Evolutionary conservation across 2,329 filamentous ascomycete genomes (phyloP).

Genomic region (Aspergillus phoenicis): DNA sequence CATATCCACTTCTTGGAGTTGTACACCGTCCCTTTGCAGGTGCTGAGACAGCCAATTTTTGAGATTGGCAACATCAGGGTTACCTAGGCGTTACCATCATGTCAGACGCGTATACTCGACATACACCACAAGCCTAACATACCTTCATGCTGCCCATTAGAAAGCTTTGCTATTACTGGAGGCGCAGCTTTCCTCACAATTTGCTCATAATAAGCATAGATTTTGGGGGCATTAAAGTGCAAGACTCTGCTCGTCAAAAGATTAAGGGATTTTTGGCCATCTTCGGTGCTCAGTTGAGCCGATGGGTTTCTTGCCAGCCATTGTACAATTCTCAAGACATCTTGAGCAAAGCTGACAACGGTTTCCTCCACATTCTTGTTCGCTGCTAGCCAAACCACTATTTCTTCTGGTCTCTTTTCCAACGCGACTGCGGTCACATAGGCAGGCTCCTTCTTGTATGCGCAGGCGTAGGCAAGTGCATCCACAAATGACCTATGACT

Average conservation of each 20-base stretch:
- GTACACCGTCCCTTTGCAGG: background rate
- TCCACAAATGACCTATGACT: slow-evolving; percentile 10
- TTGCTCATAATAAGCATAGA: too few relatives aligned
- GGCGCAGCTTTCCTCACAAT: too few relatives aligned
- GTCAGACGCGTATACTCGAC: background rate
- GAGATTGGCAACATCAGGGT: background rate
- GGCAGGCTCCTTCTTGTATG: slow-evolving; percentile 8
- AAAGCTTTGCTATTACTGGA: too few relatives aligned
- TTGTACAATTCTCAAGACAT: background rate
- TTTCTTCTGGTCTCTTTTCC: slow-evolving; percentile 3
- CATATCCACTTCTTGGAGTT: slow-evolving; percentile 2
- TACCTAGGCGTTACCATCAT: background rate
- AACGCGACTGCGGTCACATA: slow-evolving; percentile 7
- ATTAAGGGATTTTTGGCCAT: background rate
- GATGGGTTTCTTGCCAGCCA: background rate
- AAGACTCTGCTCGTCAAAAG: background rate
- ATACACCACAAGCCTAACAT: background rate
- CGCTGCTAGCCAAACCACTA: slow-evolving; percentile 6
- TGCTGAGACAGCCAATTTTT: background rate
- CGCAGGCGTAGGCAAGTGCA: slow-evolving; percentile 13
- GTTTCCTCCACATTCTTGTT: background rate
- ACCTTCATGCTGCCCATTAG: background rate
- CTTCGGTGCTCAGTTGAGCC: background rate
- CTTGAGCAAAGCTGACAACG: background rate
- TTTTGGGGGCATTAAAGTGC: too few relatives aligned